These are phyloP conservation scores for Aspergillus campestris DNA, from an alignment of 495 filamentous ascomycete species.

Conservation along the genomic window DNA sequence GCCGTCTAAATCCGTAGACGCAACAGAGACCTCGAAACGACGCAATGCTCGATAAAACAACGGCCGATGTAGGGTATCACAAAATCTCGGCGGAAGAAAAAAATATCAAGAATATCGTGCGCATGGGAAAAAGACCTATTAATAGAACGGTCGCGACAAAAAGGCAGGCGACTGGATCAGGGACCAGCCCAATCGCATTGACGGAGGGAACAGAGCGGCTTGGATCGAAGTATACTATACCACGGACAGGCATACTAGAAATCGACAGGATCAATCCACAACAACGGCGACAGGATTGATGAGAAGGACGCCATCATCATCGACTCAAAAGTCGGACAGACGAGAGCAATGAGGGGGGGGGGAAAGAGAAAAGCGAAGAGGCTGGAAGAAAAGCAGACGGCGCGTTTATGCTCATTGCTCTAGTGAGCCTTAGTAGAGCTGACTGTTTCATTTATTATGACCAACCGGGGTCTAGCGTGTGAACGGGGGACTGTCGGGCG, in stretches of 20 bases:
- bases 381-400: slow-evolving; percentile 15
- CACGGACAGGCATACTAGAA: not conserved
- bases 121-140: no score
- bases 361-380: slow-evolving; percentile 7
- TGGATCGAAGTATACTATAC: slow-evolving; percentile 1
- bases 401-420: slow-evolving; percentile 15
- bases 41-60: not conserved
- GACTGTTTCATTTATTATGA: slow-evolving; percentile 22
- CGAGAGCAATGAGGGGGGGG: slow-evolving; percentile 2
- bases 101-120: slow-evolving; percentile 1
- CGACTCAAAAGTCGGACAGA: slow-evolving; percentile 5
- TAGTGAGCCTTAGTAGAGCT: slow-evolving; percentile 11
- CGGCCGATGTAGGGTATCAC: not conserved
- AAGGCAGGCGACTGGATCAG: slow-evolving; percentile 2
- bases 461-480: slow-evolving; percentile 14
- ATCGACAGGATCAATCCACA: slow-evolving; percentile 5
- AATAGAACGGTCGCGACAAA: not conserved
- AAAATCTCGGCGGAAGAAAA: not conserved
- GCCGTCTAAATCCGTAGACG: no score
- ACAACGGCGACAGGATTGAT: slow-evolving; percentile 1
- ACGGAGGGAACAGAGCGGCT: not conserved
- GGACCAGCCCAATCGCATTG: slow-evolving; percentile 17
- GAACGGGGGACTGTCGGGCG: no score
- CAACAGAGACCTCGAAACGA: not conserved
- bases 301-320: slow-evolving; percentile 9